A percentile compares a stretch with the other conserved stretches of the same genome.
Conservation (phyloP, 2,329 filamentous ascomycete species). For the Hortaea sp. region DNA sequence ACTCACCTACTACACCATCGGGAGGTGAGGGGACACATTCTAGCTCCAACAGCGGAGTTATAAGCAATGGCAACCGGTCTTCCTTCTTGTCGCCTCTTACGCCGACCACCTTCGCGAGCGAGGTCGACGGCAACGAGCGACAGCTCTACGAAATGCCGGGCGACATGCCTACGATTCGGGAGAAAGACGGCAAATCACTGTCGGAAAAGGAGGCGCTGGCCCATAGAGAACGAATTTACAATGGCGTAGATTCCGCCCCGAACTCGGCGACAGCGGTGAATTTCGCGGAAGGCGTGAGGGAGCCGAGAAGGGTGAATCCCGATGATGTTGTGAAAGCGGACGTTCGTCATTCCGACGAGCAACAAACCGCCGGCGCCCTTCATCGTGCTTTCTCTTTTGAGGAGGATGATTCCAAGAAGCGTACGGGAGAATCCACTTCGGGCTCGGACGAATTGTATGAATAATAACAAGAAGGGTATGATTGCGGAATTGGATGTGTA, state of each 20-base stretch:
- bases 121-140: constrained; percentile 18
- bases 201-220: constrained; percentile 40
- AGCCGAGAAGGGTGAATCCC: constrained; percentile 14
- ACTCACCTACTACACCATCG: too few relatives aligned
- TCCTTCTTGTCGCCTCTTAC: constrained; percentile 13
- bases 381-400: constrained; percentile 18
- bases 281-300: constrained; percentile 4
- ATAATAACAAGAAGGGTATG: neutral
- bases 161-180: constrained; percentile 44
- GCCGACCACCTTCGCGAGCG: constrained; percentile 8
- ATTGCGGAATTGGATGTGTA: too few relatives aligned
- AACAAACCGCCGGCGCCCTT: constrained; percentile 4
- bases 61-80: neutral
- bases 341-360: constrained; percentile 1
- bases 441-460: constrained; percentile 5
- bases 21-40: too few relatives aligned
- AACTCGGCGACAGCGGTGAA: constrained; percentile 4
- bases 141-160: constrained; percentile 42
- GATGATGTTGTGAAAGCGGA: constrained; percentile 15
- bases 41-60: constrained; percentile 10
- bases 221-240: constrained; percentile 35
- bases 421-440: neutral
- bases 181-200: constrained; percentile 37
- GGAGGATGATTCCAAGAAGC: neutral
- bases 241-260: constrained; percentile 30